Conservation (phyloP, 1,284 basidiomycete genomes). For the Puccinia novopanici region DNA sequence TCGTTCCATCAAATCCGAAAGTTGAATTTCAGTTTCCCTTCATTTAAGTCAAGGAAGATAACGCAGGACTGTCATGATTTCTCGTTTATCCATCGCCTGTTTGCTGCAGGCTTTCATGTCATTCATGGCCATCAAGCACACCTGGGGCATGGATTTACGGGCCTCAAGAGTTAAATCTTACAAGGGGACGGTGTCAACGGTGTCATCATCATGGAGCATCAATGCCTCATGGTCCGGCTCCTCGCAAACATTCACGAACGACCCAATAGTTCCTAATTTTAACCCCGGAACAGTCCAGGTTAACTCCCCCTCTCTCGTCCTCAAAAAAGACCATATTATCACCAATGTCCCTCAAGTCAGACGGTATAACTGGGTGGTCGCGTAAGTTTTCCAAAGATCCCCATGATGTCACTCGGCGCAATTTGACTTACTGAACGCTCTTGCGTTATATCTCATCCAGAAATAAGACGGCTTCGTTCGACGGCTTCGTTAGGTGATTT, state of each 20-base stretch:
- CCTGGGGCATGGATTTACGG: neutral
- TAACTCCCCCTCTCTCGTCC: conserved; percentile 10
- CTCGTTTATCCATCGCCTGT: neutral
- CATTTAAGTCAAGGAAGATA: neutral
- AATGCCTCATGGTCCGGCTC: neutral
- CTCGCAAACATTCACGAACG: neutral
- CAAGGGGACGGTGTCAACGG: neutral
- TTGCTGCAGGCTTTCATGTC: neutral
- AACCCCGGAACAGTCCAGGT: conserved; percentile 2
- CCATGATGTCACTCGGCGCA: neutral
- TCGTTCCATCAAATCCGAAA: neutral
- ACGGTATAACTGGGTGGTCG: conserved; percentile 10
- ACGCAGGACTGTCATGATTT: neutral
- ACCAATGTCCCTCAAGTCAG: conserved; percentile 9
- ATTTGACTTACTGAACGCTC: neutral
- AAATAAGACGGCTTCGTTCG: conserved; percentile 4
- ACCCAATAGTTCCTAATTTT: neutral
- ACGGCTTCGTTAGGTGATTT: conserved; percentile 6
- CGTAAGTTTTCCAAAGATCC: neutral
- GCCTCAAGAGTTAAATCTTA: conserved; percentile 1
- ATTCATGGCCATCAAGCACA: neutral
- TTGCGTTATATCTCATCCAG: neutral
- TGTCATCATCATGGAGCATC: neutral
- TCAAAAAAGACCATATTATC: conserved; percentile 2
- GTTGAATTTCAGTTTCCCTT: neutral